These are phyloP conservation scores for Aspergillus asperescens DNA, from an alignment of 495 filamentous ascomycete genomes.

Conservation along the genomic window DNA sequence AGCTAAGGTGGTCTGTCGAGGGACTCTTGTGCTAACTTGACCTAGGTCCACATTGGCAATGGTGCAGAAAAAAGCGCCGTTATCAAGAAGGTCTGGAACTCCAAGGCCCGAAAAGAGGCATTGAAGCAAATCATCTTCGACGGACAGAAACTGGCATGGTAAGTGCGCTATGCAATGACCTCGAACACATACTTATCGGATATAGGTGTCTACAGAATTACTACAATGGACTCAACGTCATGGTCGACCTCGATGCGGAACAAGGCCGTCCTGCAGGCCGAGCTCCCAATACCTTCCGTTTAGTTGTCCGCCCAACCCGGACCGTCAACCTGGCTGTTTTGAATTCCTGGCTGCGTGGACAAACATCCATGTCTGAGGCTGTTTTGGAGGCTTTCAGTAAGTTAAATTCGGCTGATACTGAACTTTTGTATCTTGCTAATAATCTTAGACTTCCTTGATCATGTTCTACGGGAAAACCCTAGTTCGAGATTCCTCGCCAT, in stretches of 20 bases:
- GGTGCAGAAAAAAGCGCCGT: constrained; percentile 57
- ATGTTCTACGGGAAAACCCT: constrained; percentile 73
- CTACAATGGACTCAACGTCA: constrained; percentile 37
- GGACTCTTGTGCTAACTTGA: constrained; percentile 2
- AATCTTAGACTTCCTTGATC: constrained; percentile 69
- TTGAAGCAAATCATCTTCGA: constrained; percentile 68
- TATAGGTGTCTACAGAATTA: constrained; percentile 35
- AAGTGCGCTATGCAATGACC: constrained; percentile 20
- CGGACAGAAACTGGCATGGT: constrained; percentile 75
- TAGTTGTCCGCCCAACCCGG: constrained; percentile 55
- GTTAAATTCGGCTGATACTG: constrained; percentile 9
- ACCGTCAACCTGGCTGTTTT: constrained; percentile 61
- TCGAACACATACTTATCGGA: constrained; percentile 3
- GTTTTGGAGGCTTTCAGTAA: constrained; percentile 75
- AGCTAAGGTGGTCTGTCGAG: not conserved
- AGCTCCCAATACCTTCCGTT: constrained; percentile 43
- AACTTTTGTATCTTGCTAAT: constrained; percentile 16
- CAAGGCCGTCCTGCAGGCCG: constrained; percentile 34
- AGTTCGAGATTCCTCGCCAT: constrained; percentile 57
- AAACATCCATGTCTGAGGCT: constrained; percentile 51
- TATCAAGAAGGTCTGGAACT: constrained; percentile 70
- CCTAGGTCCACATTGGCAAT: constrained; percentile 57
- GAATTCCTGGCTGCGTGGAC: constrained; percentile 55
- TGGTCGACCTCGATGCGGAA: constrained; percentile 63
- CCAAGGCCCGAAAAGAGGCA: constrained; percentile 46